Percentiles rank a stretch among this genome's conserved stretches.
These are phyloP conservation scores for Hirschfeldia incana DNA, from an alignment of 345 rosid species.

Conservation along the genomic window DNA sequence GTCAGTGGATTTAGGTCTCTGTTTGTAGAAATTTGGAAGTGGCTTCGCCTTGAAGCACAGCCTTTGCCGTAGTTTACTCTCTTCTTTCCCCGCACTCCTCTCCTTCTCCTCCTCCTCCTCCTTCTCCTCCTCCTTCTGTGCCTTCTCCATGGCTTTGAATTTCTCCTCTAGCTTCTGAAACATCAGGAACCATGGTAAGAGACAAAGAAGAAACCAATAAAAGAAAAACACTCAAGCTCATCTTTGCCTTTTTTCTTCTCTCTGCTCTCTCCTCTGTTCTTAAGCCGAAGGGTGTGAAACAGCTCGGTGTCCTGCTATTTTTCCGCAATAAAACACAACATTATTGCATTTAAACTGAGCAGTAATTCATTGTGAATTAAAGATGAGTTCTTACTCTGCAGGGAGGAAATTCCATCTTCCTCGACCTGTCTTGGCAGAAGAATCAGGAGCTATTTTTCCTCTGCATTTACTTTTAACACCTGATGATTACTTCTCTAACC, in stretches of 20 bases:
- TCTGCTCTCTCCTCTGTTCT: conserved; percentile 87
- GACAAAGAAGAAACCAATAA: not conserved
- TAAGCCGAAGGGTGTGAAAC: conserved; percentile 63
- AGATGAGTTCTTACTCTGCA: conserved; percentile 57
- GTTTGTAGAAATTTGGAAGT: conserved; percentile 80
- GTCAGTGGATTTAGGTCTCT: conserved; percentile 43
- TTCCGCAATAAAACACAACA: conserved; percentile 25
- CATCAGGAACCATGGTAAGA: not conserved
- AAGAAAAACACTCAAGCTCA: not conserved
- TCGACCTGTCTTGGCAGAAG: conserved; percentile 56
- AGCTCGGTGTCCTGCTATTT: conserved; percentile 69
- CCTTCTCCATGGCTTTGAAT: conserved; percentile 54
- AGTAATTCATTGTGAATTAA: not conserved
- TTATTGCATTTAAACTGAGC: conserved; percentile 49
- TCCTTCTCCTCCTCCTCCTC: conserved; percentile 27
- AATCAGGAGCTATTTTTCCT: conserved; percentile 44
- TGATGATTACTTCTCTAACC: conserved; percentile 27
- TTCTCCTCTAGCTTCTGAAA: conserved; percentile 77
- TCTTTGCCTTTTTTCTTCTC: conserved; percentile 77
- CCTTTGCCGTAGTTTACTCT: conserved; percentile 57
- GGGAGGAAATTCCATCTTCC: conserved; percentile 71
- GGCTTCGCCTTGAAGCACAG: conserved; percentile 96
- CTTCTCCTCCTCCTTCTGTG: conserved; percentile 29
- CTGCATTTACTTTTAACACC: conserved; percentile 46
- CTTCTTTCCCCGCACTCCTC: conserved; percentile 70